Evolutionary conservation across 306 rosid genomes (phyloP).

Genomic region (Prunus davidiana): DNA sequence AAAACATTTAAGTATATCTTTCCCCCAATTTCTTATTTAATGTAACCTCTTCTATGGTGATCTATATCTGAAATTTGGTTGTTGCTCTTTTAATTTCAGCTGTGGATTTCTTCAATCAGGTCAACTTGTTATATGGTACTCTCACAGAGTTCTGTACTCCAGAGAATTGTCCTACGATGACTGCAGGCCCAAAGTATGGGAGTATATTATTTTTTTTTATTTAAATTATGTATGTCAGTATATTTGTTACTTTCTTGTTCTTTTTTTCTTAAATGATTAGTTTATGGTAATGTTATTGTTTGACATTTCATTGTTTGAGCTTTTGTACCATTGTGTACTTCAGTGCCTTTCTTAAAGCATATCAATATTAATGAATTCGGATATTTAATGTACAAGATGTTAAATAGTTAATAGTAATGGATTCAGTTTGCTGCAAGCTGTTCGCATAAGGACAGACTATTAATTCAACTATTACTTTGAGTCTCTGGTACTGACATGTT

Average conservation of each 20-base stretch:
- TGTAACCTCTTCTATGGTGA: not conserved
- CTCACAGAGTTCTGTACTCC: conserved; percentile 97
- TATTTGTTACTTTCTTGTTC: conserved; percentile 7
- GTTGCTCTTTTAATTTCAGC: conserved; percentile 56
- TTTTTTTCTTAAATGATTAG: conserved; percentile 8
- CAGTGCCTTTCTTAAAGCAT: not conserved
- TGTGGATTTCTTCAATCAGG: conserved; percentile 99
- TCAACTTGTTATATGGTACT: conserved; percentile 96
- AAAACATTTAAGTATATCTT: not conserved
- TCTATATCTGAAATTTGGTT: conserved; percentile 30
- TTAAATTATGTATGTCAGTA: not conserved
- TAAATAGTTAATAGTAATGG: not conserved
- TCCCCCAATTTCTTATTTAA: conserved; percentile 3
- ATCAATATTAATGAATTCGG: no score
- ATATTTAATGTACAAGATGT: not conserved
- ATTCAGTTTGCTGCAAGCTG: not conserved
- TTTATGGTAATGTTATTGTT: conserved; percentile 8
- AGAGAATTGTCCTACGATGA: conserved; percentile 96
- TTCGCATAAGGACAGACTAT: not conserved
- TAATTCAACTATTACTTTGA: not conserved
- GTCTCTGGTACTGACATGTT: not conserved
- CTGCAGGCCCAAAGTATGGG: conserved; percentile 99
- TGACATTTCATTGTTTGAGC: conserved; percentile 16
- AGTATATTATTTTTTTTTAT: conserved; percentile 7
- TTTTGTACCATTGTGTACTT: not conserved